Percentiles rank a stretch among this genome's conserved stretches.
These are phyloP conservation scores for Russula virescens DNA, from an alignment of 768 basidiomycete genomes.

Conservation along the genomic window DNA sequence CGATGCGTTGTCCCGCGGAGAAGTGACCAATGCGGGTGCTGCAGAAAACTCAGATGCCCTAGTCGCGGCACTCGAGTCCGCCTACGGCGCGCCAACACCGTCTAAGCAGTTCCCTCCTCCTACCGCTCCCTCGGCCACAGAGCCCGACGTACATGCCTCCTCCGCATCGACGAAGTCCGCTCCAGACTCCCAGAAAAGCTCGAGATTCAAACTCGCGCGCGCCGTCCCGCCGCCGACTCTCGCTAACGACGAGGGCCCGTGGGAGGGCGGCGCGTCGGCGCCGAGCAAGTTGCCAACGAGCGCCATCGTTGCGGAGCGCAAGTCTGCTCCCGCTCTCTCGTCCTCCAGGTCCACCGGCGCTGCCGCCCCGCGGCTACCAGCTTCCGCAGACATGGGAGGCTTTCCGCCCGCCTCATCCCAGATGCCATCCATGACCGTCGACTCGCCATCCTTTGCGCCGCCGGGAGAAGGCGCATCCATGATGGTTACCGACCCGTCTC, in stretches of 20 bases:
- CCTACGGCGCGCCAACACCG: slow-evolving; percentile 10
- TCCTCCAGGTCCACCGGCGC: background rate
- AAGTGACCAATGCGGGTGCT: slow-evolving; percentile 32
- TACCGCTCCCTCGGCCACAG: background rate
- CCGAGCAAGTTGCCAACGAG: slow-evolving; percentile 26
- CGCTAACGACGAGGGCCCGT: background rate
- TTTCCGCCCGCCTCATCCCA: background rate
- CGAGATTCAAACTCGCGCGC: slow-evolving; percentile 28
- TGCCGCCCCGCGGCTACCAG: no score
- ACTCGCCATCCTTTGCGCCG: slow-evolving; percentile 23
- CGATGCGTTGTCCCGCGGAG: slow-evolving; percentile 29
- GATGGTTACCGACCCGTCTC: slow-evolving; percentile 25
- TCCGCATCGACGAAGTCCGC: background rate
- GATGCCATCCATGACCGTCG: slow-evolving; percentile 8
- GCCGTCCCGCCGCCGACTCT: slow-evolving; percentile 6
- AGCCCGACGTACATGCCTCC: no score
- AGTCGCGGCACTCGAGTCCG: slow-evolving; percentile 16
- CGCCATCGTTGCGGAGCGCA: slow-evolving; percentile 7
- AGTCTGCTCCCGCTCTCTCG: background rate
- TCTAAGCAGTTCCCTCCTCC: background rate
- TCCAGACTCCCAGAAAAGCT: slow-evolving; percentile 1
- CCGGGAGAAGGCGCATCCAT: background rate
- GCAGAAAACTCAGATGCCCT: slow-evolving; percentile 15
- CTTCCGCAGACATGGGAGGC: no score
- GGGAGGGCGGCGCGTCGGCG: slow-evolving; percentile 23